A percentile compares a stretch with the other conserved stretches of the same genome.
Evolutionary conservation across 2,329 filamentous ascomycete species (phyloP).

Genomic region (Phoma herbarum): DNA sequence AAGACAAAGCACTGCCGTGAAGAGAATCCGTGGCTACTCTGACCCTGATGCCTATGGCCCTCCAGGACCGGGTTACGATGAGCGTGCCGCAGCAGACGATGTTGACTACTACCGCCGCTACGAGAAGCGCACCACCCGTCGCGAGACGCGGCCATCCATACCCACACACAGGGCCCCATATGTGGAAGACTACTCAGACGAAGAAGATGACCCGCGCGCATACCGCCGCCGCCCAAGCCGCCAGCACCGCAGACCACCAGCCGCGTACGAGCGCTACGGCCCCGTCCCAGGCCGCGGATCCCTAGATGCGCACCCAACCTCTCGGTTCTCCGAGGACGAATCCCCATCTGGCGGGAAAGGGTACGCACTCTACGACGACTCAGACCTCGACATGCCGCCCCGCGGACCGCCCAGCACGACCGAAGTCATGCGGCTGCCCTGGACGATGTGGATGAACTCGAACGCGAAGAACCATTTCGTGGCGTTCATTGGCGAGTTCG

Average conservation of each 20-base stretch:
- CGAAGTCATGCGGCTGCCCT: slow-evolving; percentile 48
- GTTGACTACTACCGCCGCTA: slow-evolving; percentile 23
- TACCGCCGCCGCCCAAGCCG: slow-evolving; percentile 39
- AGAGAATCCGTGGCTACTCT: slow-evolving; percentile 23
- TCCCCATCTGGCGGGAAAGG: slow-evolving; percentile 30
- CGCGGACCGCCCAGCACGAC: slow-evolving; percentile 41
- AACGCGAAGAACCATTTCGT: slow-evolving; percentile 53
- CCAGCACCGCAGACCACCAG: slow-evolving; percentile 37
- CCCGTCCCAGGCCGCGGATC: slow-evolving; percentile 26
- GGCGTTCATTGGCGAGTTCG: slow-evolving; percentile 58
- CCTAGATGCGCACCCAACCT: slow-evolving; percentile 25
- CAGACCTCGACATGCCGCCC: slow-evolving; percentile 37
- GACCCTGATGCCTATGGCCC: slow-evolving; percentile 25
- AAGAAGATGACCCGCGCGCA: slow-evolving; percentile 33
- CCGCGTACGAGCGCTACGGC: slow-evolving; percentile 34
- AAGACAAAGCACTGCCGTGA: slow-evolving; percentile 16
- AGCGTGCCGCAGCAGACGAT: slow-evolving; percentile 21
- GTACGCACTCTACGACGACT: slow-evolving; percentile 36
- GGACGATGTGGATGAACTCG: slow-evolving; percentile 50
- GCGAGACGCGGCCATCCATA: slow-evolving; percentile 13
- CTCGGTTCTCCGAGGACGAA: slow-evolving; percentile 27
- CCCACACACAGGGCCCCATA: slow-evolving; percentile 26
- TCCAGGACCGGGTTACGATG: slow-evolving; percentile 10
- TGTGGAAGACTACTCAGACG: slow-evolving; percentile 43
- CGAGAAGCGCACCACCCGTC: slow-evolving; percentile 18